Percentiles rank a stretch among this genome's conserved stretches.
Conservation (phyloP, 257 asterid species). For the Rehmannia glutinosa region DNA sequence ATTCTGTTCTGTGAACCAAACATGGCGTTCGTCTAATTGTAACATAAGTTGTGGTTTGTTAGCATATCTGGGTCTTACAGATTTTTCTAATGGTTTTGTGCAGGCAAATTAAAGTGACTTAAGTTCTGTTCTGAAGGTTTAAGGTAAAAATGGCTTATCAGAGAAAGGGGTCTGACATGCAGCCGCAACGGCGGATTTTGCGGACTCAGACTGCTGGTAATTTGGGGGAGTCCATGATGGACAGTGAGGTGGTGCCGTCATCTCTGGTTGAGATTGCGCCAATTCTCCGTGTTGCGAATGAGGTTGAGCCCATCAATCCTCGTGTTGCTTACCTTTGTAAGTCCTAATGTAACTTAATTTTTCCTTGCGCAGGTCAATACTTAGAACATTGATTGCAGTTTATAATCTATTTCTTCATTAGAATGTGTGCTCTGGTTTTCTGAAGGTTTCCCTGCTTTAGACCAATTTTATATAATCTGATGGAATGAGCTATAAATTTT, state of each 20-base stretch:
- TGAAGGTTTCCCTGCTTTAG: background rate
- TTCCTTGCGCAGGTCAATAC: background rate
- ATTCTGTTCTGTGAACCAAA: background rate
- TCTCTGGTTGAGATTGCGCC: conserved; percentile 95
- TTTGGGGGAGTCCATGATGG: conserved; percentile 95
- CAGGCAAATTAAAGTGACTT: conserved; percentile 29
- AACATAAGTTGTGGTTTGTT: background rate
- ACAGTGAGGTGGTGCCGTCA: conserved; percentile 97
- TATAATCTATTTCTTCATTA: background rate
- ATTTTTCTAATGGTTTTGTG: background rate
- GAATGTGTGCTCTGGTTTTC: background rate
- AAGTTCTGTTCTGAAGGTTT: conserved; percentile 20
- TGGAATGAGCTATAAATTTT: background rate
- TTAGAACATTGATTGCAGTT: conserved; percentile 3
- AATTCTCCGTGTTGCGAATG: conserved; percentile 97
- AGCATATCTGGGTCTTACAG: background rate
- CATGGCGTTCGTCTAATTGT: background rate
- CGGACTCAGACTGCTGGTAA: conserved; percentile 95
- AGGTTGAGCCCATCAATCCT: conserved; percentile 83
- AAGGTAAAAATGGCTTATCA: conserved; percentile 79
- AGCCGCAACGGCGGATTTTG: conserved; percentile 72
- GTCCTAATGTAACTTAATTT: conserved; percentile 22
- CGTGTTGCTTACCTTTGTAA: conserved; percentile 97
- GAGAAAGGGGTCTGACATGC: conserved; percentile 75
- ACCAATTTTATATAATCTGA: background rate